phyloP scores from a whole-genome alignment of 306 rosid species.

The Cucumis melo region DNA sequence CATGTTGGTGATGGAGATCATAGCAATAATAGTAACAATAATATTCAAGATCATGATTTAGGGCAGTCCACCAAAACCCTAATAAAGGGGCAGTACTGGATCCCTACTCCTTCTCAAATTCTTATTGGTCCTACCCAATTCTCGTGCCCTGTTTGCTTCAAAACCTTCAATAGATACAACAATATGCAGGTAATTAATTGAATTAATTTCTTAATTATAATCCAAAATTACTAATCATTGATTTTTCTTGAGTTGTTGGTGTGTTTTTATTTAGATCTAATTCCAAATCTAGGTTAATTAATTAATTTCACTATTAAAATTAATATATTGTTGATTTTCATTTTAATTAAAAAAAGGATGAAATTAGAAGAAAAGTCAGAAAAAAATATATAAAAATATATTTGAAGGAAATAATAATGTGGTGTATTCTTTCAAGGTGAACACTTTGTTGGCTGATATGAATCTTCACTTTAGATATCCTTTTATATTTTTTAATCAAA shows the following conservation, averaged over 20 bases:
- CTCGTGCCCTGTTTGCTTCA: slow-evolving; percentile 96
- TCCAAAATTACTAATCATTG: not conserved
- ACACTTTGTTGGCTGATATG: not conserved
- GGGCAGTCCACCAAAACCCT: slow-evolving; percentile 35
- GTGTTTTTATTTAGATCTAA: not conserved
- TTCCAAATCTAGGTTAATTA: not conserved
- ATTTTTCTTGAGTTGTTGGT: not conserved
- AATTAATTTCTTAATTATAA: not conserved
- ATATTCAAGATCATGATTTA: slow-evolving; percentile 9
- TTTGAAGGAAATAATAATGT: not conserved
- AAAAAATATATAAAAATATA: not conserved
- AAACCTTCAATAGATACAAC: slow-evolving; percentile 96
- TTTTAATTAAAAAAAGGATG: not conserved
- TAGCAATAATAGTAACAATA: not conserved
- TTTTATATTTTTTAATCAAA: not conserved
- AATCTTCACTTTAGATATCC: slow-evolving; percentile 7
- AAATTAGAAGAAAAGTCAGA: not conserved
- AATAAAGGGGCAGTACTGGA: slow-evolving; percentile 95
- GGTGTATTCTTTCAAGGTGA: slow-evolving; percentile 4
- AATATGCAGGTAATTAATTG: slow-evolving; percentile 77
- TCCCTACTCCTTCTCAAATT: slow-evolving; percentile 99
- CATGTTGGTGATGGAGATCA: slow-evolving; percentile 15
- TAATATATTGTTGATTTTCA: not conserved
- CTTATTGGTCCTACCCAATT: slow-evolving; percentile 98
- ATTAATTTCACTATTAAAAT: not conserved